Percentiles rank a stretch among this genome's conserved stretches.
Conservation (phyloP, 768 basidiomycete species). For the Solioccasus polychromus region DNA sequence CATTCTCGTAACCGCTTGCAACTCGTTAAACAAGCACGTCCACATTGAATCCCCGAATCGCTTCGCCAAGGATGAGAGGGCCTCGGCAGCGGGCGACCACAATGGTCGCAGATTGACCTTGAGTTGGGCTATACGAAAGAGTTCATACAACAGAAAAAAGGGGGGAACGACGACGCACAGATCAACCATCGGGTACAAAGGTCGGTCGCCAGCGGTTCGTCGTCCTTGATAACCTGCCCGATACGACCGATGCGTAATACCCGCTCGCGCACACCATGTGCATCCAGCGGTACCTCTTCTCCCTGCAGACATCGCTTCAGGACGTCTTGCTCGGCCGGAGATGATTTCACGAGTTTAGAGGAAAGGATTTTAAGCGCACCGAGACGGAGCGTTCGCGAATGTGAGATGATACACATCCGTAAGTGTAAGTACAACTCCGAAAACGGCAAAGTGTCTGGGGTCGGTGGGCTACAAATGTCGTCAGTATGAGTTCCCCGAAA, state of each 20-base stretch:
- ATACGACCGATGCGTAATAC: constrained; percentile 75
- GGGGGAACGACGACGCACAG: constrained; percentile 40
- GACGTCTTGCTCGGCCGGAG: constrained; percentile 47
- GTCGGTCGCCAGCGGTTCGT: constrained; percentile 52
- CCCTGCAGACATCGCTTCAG: constrained; percentile 69
- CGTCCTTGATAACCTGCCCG: constrained; percentile 55
- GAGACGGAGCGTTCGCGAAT: constrained; percentile 65
- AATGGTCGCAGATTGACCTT: constrained; percentile 92
- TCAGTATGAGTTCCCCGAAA: neutral
- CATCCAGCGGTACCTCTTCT: constrained; percentile 76
- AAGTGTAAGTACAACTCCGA: constrained; percentile 53
- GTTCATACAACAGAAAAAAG: neutral
- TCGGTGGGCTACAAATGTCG: constrained; percentile 13
- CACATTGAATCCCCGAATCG: constrained; percentile 74
- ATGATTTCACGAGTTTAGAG: constrained; percentile 45
- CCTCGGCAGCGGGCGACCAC: constrained; percentile 78
- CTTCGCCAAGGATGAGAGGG: constrained; percentile 50
- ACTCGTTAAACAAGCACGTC: constrained; percentile 62
- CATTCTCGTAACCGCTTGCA: constrained; percentile 37
- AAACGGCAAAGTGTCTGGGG: constrained; percentile 34
- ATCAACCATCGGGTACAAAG: constrained; percentile 71
- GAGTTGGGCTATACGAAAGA: constrained; percentile 60
- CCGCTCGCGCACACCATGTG: constrained; percentile 81
- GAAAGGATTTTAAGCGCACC: constrained; percentile 61
- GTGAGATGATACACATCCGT: constrained; percentile 60